These are phyloP conservation scores for Penicillium brevicompactum DNA, from an alignment of 2,329 filamentous ascomycete genomes.

Conservation along the genomic window DNA sequence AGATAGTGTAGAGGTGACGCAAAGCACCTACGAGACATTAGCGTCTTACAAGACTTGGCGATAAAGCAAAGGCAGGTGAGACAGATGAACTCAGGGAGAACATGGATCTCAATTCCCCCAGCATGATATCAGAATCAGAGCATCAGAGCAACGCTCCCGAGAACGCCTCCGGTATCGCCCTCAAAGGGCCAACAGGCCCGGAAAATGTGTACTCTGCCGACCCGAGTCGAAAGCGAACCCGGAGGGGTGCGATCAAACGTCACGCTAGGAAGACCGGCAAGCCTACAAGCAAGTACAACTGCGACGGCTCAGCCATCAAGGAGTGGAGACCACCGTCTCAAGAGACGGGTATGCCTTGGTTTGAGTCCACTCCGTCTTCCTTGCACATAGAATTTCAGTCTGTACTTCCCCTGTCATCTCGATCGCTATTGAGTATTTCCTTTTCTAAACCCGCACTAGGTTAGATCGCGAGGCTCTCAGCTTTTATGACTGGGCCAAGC, in stretches of 20 bases:
- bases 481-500: slow-evolving; percentile 83
- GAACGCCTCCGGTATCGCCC: too few relatives aligned
- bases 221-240: slow-evolving; percentile 74
- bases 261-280: slow-evolving; percentile 57
- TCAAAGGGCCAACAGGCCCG: slow-evolving; percentile 37
- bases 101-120: too few relatives aligned
- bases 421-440: too few relatives aligned
- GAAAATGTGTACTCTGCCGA: slow-evolving; percentile 44
- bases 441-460: too few relatives aligned
- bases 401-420: too few relatives aligned
- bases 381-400: slow-evolving; percentile 35
- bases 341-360: slow-evolving; percentile 64
- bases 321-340: slow-evolving; percentile 55
- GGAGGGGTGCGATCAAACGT: slow-evolving; percentile 67
- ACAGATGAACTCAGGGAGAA: too few relatives aligned
- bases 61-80: too few relatives aligned
- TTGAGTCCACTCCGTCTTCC: slow-evolving; percentile 29
- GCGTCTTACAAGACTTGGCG: too few relatives aligned
- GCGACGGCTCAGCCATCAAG: slow-evolving; percentile 53
- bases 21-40: too few relatives aligned
- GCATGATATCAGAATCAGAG: too few relatives aligned
- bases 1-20: too few relatives aligned
- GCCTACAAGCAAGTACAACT: slow-evolving; percentile 53
- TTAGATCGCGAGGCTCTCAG: slow-evolving; percentile 88
- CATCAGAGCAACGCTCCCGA: too few relatives aligned